Conservation (phyloP, 2,329 filamentous ascomycete species). For the Neonectria ditissima region DNA sequence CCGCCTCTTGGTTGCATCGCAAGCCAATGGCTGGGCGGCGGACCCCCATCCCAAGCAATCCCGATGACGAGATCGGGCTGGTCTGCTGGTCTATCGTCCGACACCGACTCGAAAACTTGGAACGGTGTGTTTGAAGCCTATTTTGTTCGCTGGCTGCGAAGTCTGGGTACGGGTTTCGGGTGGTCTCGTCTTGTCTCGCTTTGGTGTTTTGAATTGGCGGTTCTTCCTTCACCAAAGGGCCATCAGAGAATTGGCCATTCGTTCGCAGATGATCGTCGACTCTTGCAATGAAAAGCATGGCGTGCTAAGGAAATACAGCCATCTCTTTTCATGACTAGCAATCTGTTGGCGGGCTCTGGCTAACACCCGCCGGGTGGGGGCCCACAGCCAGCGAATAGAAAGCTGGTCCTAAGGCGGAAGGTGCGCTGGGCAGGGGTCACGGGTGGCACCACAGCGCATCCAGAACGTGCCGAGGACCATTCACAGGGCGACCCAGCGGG, state of each 20-base stretch:
- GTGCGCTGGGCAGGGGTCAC: constrained; percentile 5
- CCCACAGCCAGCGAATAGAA: constrained; percentile 2
- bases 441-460: constrained; percentile 5
- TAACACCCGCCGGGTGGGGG: constrained; percentile 2
- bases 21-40: neutral
- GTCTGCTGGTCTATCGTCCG: neutral
- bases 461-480: neutral
- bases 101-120: neutral
- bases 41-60: neutral
- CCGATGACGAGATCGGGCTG: neutral
- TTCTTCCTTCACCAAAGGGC: neutral
- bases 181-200: neutral
- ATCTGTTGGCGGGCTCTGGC: neutral
- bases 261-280: neutral
- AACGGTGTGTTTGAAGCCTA: neutral
- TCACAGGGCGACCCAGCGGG: neutral
- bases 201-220: neutral
- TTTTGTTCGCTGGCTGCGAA: no score
- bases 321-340: neutral
- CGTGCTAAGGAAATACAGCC: neutral
- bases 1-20: neutral
- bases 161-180: neutral
- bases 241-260: no score
- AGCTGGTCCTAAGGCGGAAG: neutral
- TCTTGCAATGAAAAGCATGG: neutral